Conservation (phyloP, 148 eudicot species). For the Polygonum aviculare region DNA sequence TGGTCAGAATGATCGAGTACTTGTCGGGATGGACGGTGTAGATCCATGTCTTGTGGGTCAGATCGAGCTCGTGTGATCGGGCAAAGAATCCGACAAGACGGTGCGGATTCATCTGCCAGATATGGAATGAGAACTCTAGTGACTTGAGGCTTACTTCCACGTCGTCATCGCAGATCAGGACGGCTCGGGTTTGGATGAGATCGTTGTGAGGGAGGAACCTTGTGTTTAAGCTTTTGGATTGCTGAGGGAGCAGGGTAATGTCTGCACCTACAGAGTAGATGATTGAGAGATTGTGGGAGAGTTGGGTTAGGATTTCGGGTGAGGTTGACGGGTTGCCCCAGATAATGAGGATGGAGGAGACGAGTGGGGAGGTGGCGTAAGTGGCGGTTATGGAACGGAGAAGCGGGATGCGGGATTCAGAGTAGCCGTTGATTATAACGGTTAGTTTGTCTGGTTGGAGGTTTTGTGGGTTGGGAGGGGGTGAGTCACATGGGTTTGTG, state of each 20-base stretch:
- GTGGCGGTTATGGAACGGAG: slow-evolving; percentile 49
- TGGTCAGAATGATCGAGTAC: slow-evolving; percentile 71
- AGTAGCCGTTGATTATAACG: slow-evolving; percentile 70
- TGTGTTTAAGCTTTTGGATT: slow-evolving; percentile 45
- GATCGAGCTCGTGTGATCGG: slow-evolving; percentile 69
- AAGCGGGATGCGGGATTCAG: slow-evolving; percentile 64
- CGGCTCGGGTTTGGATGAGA: slow-evolving; percentile 51
- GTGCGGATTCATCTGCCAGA: slow-evolving; percentile 44
- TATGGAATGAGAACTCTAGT: slow-evolving; percentile 46
- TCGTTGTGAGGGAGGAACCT: slow-evolving; percentile 62
- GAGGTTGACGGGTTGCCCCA: slow-evolving; percentile 77
- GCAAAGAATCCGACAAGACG: slow-evolving; percentile 63
- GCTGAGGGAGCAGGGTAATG: slow-evolving; percentile 40
- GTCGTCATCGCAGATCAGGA: slow-evolving; percentile 77
- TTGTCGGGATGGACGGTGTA: slow-evolving; percentile 65
- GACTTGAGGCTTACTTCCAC: slow-evolving; percentile 45
- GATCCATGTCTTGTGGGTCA: slow-evolving; percentile 45
- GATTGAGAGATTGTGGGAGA: slow-evolving; percentile 47
- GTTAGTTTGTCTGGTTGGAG: slow-evolving; percentile 59
- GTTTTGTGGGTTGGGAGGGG: slow-evolving; percentile 24
- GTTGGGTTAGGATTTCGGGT: slow-evolving; percentile 30
- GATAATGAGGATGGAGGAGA: slow-evolving; percentile 42
- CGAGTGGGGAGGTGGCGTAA: slow-evolving; percentile 44
- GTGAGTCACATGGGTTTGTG: slow-evolving; percentile 26
- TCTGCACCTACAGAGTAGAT: slow-evolving; percentile 34